Evolutionary conservation across 2,329 filamentous ascomycete genomes (phyloP).

Genomic region (Sporothrix dimorphospora): DNA sequence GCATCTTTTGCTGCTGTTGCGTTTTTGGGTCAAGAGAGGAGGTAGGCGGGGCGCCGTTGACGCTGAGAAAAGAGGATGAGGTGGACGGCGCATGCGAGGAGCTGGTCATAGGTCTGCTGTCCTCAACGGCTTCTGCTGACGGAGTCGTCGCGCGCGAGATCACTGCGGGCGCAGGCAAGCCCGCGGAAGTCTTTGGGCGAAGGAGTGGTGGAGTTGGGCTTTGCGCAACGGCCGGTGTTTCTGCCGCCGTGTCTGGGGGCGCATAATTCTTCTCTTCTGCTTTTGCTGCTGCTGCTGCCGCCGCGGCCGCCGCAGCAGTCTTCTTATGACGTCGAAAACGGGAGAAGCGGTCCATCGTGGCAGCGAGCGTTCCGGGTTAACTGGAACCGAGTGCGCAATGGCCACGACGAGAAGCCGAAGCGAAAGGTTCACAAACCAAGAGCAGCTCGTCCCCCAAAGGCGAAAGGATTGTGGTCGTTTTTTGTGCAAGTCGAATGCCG

Average conservation of each 20-base stretch:
- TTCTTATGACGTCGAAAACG: slow-evolving; percentile 41
- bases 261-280: background rate
- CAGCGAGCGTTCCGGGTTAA: background rate
- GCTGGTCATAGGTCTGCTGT: slow-evolving; percentile 1
- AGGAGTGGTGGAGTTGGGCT: background rate
- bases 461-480: background rate
- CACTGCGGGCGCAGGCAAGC: background rate
- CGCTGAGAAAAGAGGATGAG: slow-evolving; percentile 17
- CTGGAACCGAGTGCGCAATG: background rate
- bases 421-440: slow-evolving; percentile 6
- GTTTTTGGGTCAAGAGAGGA: background rate
- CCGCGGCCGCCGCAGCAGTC: slow-evolving; percentile 30
- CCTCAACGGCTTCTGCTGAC: background rate
- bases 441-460: slow-evolving; percentile 1
- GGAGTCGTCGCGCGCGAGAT: background rate
- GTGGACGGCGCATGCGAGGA: background rate
- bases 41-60: slow-evolving; percentile 22
- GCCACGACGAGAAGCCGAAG: background rate
- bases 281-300: background rate
- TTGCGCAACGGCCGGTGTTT: background rate
- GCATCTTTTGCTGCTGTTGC: slow-evolving; percentile 31
- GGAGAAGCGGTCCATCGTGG: slow-evolving; percentile 40
- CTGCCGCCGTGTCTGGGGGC: background rate
- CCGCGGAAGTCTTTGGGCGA: background rate
- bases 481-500: background rate